Percentiles rank a stretch among this genome's conserved stretches.
Conservation (phyloP, 2,329 filamentous ascomycete genomes). For the Sarocladium brachiariae region DNA sequence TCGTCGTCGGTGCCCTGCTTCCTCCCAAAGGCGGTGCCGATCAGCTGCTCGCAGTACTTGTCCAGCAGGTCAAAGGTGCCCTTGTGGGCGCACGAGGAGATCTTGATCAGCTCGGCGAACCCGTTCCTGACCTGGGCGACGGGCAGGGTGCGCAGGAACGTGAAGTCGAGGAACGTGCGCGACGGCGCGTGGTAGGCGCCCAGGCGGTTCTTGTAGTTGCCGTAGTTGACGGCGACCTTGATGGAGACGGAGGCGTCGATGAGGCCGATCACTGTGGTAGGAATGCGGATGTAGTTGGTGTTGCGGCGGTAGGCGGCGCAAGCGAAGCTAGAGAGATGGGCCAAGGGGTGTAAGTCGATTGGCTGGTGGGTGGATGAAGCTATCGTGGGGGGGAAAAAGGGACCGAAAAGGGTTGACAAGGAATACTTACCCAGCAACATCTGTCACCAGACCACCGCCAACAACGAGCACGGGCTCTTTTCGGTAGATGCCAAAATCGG, state of each 20-base stretch:
- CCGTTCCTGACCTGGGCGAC: conserved; percentile 64
- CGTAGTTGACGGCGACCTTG: conserved; percentile 74
- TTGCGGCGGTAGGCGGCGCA: conserved; percentile 66
- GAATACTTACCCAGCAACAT: conserved; percentile 60
- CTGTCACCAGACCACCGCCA: conserved; percentile 64
- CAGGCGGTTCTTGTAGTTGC: conserved; percentile 68
- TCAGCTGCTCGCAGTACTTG: conserved; percentile 61
- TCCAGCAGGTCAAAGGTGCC: conserved; percentile 62
- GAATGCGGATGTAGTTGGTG: conserved; percentile 68
- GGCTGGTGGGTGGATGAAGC: not conserved
- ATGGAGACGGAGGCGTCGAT: conserved; percentile 71
- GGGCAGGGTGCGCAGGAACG: conserved; percentile 62
- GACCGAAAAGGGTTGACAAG: conserved; percentile 18
- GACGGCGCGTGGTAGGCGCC: conserved; percentile 67
- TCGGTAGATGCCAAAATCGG: conserved; percentile 61
- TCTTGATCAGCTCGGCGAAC: conserved; percentile 71
- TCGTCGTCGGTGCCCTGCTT: conserved; percentile 47
- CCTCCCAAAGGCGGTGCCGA: conserved; percentile 58
- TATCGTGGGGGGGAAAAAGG: not conserved
- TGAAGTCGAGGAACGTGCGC: conserved; percentile 68
- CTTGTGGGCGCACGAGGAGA: conserved; percentile 62
- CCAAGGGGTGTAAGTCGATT: conserved; percentile 1
- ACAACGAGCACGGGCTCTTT: conserved; percentile 63
- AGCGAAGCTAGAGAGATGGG: conserved; percentile 44
- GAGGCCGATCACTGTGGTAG: conserved; percentile 67